Evolutionary conservation across 1,139 yeast genomes (phyloP).

Genomic region (Kazachstania sp.): DNA sequence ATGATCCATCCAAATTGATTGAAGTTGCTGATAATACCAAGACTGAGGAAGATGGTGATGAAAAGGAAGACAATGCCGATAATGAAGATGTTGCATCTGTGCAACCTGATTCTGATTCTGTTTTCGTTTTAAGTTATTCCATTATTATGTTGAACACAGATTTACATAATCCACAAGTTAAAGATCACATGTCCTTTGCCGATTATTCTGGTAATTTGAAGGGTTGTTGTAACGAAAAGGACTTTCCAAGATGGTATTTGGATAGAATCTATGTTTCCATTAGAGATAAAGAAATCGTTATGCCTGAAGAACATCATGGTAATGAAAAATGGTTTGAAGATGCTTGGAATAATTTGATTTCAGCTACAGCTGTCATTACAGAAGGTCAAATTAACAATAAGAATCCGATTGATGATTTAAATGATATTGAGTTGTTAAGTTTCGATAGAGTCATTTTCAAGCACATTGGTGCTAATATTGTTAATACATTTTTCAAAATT

Average conservation of each 20-base stretch:
- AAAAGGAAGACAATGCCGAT: slow-evolving; percentile 14
- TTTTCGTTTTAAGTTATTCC: slow-evolving; percentile 64
- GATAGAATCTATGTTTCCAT: slow-evolving; percentile 75
- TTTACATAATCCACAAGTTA: slow-evolving; percentile 68
- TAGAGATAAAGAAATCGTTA: slow-evolving; percentile 78
- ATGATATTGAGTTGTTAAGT: slow-evolving; percentile 30
- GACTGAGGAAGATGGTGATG: background rate
- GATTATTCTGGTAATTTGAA: slow-evolving; percentile 73
- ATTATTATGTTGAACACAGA: slow-evolving; percentile 74
- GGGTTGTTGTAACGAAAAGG: slow-evolving; percentile 64
- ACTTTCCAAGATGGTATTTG: slow-evolving; percentile 81
- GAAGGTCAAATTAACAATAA: slow-evolving; percentile 23
- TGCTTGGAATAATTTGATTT: slow-evolving; percentile 79
- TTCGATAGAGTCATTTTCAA: slow-evolving; percentile 69
- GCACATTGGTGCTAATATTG: slow-evolving; percentile 50
- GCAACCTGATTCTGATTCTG: slow-evolving; percentile 63
- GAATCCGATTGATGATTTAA: slow-evolving; percentile 23
- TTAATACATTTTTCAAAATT: slow-evolving; percentile 63
- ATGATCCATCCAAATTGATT: slow-evolving; percentile 26
- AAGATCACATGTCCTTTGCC: slow-evolving; percentile 79
- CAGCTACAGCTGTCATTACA: slow-evolving; percentile 37
- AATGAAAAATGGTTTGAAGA: slow-evolving; percentile 86
- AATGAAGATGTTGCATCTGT: slow-evolving; percentile 38
- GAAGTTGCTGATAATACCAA: background rate
- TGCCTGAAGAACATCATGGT: slow-evolving; percentile 95